phyloP scores from a whole-genome alignment of 2,329 filamentous ascomycete genomes.

The Raffaelea ambrosiae region DNA sequence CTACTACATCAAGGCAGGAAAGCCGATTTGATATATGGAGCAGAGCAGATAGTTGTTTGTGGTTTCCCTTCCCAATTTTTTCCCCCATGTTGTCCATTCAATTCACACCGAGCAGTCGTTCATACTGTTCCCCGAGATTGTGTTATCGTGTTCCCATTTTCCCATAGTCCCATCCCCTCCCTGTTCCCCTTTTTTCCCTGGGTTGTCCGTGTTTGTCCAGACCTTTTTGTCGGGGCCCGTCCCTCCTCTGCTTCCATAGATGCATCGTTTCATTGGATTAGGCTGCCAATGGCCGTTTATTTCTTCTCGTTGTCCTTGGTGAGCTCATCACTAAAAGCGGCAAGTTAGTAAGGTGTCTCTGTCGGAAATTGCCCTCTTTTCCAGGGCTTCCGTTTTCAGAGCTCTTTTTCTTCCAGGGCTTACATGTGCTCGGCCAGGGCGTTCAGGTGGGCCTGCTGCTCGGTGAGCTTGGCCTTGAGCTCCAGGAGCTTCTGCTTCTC shows the following conservation, averaged over 20 bases:
- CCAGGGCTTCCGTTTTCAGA: too few relatives aligned
- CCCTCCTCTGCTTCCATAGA: background rate
- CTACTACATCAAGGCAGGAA: background rate
- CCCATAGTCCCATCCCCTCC: background rate
- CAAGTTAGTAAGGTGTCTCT: conserved; percentile 1
- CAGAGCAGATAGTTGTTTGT: too few relatives aligned
- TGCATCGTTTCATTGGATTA: background rate
- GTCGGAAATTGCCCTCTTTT: too few relatives aligned
- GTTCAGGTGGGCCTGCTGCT: conserved; percentile 76
- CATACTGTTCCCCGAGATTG: too few relatives aligned
- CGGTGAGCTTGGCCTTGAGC: conserved; percentile 63
- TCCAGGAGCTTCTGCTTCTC: conserved; percentile 83
- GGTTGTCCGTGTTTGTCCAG: background rate
- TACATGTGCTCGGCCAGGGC: conserved; percentile 84
- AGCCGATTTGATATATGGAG: background rate
- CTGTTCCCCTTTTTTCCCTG: background rate
- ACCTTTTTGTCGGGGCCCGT: too few relatives aligned
- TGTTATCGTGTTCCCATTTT: too few relatives aligned
- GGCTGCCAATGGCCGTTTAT: conserved; percentile 24
- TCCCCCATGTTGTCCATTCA: too few relatives aligned
- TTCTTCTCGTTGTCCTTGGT: conserved; percentile 64
- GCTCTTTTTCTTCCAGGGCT: conserved; percentile 19
- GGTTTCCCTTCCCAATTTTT: too few relatives aligned
- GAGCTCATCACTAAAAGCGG: conserved; percentile 57
- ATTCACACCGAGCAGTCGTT: too few relatives aligned